Percentiles rank a stretch among this genome's conserved stretches.
Evolutionary conservation across 208 protist species (phyloP).

Genomic region (Leishmania gerbilli): DNA sequence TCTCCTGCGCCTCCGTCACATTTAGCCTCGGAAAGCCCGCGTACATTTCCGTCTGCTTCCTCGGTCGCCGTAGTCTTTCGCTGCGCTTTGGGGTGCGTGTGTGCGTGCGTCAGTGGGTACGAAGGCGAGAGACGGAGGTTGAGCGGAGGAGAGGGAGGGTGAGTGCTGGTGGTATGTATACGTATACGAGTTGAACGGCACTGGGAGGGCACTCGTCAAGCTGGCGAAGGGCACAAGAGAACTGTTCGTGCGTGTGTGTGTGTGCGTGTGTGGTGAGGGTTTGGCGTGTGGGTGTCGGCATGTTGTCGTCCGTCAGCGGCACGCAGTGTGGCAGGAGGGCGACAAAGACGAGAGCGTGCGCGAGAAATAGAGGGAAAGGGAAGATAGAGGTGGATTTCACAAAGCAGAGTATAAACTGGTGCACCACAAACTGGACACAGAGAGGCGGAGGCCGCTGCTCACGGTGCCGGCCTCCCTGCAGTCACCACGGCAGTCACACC

Average conservation of each 20-base stretch:
- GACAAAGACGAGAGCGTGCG: neutral
- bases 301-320: neutral
- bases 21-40: conserved; percentile 48
- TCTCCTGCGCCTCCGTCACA: conserved; percentile 30
- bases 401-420: neutral
- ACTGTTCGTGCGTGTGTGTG: neutral
- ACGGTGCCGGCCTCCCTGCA: neutral
- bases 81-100: neutral
- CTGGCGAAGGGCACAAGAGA: neutral
- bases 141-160: neutral
- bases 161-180: neutral
- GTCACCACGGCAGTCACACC: neutral
- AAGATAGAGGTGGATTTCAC: neutral
- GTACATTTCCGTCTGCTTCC: conserved; percentile 32
- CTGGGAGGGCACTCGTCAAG: neutral
- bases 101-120: neutral
- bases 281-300: neutral
- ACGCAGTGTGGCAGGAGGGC: neutral
- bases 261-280: neutral
- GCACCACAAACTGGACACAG: neutral
- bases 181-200: neutral
- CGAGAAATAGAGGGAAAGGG: neutral
- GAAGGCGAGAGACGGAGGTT: neutral
- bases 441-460: neutral
- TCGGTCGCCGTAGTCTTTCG: neutral